Percentiles rank a stretch among this genome's conserved stretches.
phyloP scores from a whole-genome alignment of 2,329 filamentous ascomycete species.

The Exophiala calicioides region DNA sequence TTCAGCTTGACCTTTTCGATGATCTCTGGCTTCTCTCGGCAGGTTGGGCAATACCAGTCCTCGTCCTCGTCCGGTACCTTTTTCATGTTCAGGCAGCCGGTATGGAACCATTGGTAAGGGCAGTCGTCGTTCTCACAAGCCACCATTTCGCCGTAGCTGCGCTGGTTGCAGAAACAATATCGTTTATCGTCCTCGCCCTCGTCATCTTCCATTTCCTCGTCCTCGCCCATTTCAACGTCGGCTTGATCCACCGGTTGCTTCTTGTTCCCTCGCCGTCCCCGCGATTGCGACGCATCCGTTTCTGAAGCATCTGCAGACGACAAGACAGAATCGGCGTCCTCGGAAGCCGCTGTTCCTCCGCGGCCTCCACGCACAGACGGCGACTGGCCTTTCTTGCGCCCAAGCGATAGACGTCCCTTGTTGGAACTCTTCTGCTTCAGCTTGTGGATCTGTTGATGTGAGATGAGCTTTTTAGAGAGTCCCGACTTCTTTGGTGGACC shows the following conservation, averaged over 20 bases:
- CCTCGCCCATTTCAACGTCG: conserved; percentile 46
- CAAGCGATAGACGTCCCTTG: conserved; percentile 41
- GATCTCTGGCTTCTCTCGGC: conserved; percentile 40
- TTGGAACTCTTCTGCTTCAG: conserved; percentile 42
- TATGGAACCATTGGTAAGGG: conserved; percentile 68
- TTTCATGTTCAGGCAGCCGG: conserved; percentile 63
- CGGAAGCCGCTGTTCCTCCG: conserved; percentile 32
- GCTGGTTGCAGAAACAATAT: conserved; percentile 67
- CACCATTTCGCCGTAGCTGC: conserved; percentile 68
- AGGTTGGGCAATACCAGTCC: conserved; percentile 60
- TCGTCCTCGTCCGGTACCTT: conserved; percentile 59
- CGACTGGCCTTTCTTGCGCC: conserved; percentile 45
- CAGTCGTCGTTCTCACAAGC: conserved; percentile 67
- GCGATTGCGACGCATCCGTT: conserved; percentile 39
- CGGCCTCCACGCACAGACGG: conserved; percentile 43
- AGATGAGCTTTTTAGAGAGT: conserved; percentile 50
- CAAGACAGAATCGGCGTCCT: conserved; percentile 57
- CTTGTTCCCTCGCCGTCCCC: conserved; percentile 25
- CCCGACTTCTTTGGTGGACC: conserved; percentile 55
- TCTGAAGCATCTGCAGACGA: conserved; percentile 53
- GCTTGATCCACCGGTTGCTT: conserved; percentile 30
- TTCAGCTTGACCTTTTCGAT: conserved; percentile 37
- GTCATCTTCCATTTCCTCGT: conserved; percentile 51
- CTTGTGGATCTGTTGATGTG: conserved; percentile 32
- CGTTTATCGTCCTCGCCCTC: conserved; percentile 61